Evolutionary conservation across 352 stramenopile species (phyloP).

Genomic region (Phytophthora fragariae): DNA sequence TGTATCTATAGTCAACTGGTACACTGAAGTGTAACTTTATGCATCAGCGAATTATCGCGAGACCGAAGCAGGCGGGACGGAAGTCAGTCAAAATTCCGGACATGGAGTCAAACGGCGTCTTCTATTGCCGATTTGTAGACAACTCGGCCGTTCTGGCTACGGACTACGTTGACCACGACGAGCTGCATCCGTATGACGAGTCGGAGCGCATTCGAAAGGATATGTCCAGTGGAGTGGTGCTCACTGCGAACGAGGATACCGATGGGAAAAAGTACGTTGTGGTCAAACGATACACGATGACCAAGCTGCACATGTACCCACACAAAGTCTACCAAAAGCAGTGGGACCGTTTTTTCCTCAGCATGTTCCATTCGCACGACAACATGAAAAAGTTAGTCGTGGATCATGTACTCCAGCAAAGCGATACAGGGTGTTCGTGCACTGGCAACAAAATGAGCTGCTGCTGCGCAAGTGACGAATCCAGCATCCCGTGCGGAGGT

Average conservation of each 20-base stretch:
- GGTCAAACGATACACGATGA: conserved; percentile 75
- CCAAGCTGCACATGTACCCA: conserved; percentile 79
- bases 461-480: conserved; percentile 34
- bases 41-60: conserved; percentile 76
- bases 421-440: conserved; percentile 33
- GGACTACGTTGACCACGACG: conserved; percentile 77
- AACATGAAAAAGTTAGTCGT: conserved; percentile 68
- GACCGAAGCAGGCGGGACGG: conserved; percentile 48
- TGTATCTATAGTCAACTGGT: conserved; percentile 55
- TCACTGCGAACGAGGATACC: conserved; percentile 54
- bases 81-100: conserved; percentile 54
- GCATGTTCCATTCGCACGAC: conserved; percentile 62
- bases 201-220: conserved; percentile 72
- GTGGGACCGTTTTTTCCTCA: conserved; percentile 60
- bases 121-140: conserved; percentile 62
- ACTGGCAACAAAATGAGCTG: conserved; percentile 29
- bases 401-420: conserved; percentile 40
- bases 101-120: conserved; percentile 75
- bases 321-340: conserved; percentile 66
- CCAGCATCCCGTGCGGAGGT: conserved; percentile 30
- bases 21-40: conserved; percentile 79
- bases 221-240: conserved; percentile 67
- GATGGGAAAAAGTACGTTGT: conserved; percentile 66
- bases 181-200: conserved; percentile 69
- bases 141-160: conserved; percentile 65